A percentile compares a stretch with the other conserved stretches of the same genome.
Evolutionary conservation across 2,329 filamentous ascomycete genomes (phyloP).

Genomic region (Geosmithia putterillii): DNA sequence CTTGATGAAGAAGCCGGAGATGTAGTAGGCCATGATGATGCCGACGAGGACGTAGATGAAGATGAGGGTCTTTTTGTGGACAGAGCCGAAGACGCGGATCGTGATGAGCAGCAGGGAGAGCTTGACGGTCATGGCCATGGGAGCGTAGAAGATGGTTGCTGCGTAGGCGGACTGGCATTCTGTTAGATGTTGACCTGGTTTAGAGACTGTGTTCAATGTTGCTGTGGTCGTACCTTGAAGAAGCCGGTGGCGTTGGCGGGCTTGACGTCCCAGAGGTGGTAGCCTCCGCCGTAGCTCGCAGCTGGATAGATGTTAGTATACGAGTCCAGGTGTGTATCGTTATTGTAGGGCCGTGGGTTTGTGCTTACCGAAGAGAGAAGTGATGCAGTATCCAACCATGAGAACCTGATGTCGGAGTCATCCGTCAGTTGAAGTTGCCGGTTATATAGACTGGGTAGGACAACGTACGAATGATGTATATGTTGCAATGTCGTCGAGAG

Average conservation of each 20-base stretch:
- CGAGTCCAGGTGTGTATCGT: not conserved
- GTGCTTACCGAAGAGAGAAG: constrained; percentile 10
- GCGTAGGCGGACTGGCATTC: constrained; percentile 23
- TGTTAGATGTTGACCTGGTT: not conserved
- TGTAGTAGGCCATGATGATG: constrained; percentile 24
- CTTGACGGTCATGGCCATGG: constrained; percentile 29
- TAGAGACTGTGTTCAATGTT: not conserved
- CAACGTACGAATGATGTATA: constrained; percentile 8
- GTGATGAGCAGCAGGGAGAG: constrained; percentile 29
- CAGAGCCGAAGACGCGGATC: constrained; percentile 24
- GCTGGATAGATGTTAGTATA: constrained; percentile 4
- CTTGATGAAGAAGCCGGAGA: constrained; percentile 26
- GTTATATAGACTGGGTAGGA: not conserved
- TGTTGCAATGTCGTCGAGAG: constrained; percentile 12
- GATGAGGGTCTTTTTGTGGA: constrained; percentile 22
- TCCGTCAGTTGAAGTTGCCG: not conserved
- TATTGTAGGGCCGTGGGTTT: not conserved
- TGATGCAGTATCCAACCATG: constrained; percentile 14
- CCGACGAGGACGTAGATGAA: constrained; percentile 24
- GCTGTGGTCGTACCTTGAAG: constrained; percentile 14
- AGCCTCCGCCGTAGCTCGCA: constrained; percentile 19
- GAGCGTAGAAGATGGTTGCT: constrained; percentile 30
- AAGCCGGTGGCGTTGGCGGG: constrained; percentile 15
- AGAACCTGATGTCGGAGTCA: constrained; percentile 8
- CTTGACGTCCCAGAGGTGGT: constrained; percentile 19